Evolutionary conservation across 2,329 filamentous ascomycete genomes (phyloP).

Genomic region (Lasiodiplodia citricola): DNA sequence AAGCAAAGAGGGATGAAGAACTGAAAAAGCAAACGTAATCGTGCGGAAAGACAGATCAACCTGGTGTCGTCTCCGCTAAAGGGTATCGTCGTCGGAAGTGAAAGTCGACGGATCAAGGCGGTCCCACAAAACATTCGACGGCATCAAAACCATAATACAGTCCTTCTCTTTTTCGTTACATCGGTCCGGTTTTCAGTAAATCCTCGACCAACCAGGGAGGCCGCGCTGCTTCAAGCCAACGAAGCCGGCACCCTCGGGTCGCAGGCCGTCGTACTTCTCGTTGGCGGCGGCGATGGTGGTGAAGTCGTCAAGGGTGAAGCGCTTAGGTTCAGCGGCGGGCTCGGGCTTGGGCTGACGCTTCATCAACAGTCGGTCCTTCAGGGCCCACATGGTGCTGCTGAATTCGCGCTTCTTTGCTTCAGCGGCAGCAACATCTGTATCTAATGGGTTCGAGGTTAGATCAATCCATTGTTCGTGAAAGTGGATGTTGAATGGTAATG

Average conservation of each 20-base stretch:
- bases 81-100: not conserved
- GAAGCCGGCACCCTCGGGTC: slow-evolving; percentile 13
- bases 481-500: not conserved
- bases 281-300: slow-evolving; percentile 20
- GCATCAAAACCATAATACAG: not conserved
- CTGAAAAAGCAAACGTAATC: not conserved
- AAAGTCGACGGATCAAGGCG: not conserved
- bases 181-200: slow-evolving; percentile 1
- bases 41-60: not conserved
- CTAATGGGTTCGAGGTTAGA: not conserved
- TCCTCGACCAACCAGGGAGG: slow-evolving; percentile 5
- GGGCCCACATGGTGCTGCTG: not conserved
- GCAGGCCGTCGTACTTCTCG: slow-evolving; percentile 15
- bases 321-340: slow-evolving; percentile 1
- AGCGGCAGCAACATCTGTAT: not conserved
- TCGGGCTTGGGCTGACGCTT: slow-evolving; percentile 7
- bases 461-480: not conserved
- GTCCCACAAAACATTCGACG: not conserved
- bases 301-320: slow-evolving; percentile 18
- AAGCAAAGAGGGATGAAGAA: not conserved
- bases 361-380: not conserved
- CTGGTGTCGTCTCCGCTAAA: not conserved
- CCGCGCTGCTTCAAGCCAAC: slow-evolving; percentile 14
- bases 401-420: not conserved
- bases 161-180: not conserved